Evolutionary conservation across 352 stramenopile species (phyloP), one percentile per base, ranked within the genome.

Genomic region (Phytophthora citrophthora): DNA sequence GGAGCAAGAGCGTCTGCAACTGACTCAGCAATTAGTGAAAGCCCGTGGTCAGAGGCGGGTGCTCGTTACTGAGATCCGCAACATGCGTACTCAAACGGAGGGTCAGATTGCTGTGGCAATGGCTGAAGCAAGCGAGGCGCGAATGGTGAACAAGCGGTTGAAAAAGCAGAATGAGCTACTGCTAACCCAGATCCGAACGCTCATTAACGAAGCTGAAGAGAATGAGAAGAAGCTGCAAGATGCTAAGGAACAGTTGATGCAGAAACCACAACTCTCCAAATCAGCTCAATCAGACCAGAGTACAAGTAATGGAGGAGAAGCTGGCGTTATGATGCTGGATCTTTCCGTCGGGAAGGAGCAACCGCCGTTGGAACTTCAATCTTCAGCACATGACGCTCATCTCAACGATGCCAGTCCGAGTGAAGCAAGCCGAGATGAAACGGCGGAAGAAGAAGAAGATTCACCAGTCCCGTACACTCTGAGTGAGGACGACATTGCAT

Each of bases 131-230:
- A 88, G 72, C 40, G 86, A 95, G 56, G 81, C 86, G n/a, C 79
- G 86, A n/a, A 95, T 95, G 86, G 86, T 93, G 44, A 93, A 95
- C 52, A 81, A 76, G 34, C 72, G 86, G 3, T 55, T 95, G 50
- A 93, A 95, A 54, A 89, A 83, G 59, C 86, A 95, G 58, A 95
- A 95, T 49, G 84, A 92, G 54, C 56, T 95, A 38, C 46, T 95
- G 26, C 31, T 95, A 41, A 93, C 79, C 4, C 86, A 95, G 44
- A 93, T 95, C 44, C 68, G 83, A 26, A 84, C 84, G 20, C 67
- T 95, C 1, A 84, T 92, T 15, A 77, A 90, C 41, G 83, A 91
- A 57, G 68, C 76, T 15, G 67, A 74, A 54, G 72, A 72, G 18
- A 79, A 59, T 20, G 77, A 80, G 49, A 81, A 71, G 67, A 83